A percentile compares a stretch with the other conserved stretches of the same genome.
Evolutionary conservation across 2,329 filamentous ascomycete genomes (phyloP).

Genomic region (Ophiostoma perfectum): DNA sequence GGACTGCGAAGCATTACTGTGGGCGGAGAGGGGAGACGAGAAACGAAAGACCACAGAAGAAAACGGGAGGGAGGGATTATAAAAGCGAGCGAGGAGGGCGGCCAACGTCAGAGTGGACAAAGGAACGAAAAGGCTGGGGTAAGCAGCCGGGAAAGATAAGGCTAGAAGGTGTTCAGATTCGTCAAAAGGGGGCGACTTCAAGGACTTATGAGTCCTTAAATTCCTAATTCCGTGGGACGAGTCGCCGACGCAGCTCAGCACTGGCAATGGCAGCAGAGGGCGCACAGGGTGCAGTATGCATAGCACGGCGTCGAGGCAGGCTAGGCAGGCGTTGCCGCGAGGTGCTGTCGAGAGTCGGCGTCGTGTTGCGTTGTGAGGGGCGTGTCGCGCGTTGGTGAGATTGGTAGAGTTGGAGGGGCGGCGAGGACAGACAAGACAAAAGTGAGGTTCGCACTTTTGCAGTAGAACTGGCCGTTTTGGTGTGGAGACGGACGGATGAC

Average conservation of each 20-base stretch:
- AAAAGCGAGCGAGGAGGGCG: constrained; percentile 2
- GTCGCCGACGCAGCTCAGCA: constrained; percentile 19
- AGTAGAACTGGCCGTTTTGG: not conserved
- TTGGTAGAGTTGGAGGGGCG: not conserved
- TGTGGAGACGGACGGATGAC: constrained; percentile 4
- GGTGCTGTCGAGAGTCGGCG: not conserved
- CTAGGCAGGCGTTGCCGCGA: constrained; percentile 22
- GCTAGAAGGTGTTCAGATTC: not conserved
- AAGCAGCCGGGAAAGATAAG: not conserved
- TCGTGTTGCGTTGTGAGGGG: not conserved
- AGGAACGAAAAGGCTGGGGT: not conserved
- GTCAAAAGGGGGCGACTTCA: not conserved
- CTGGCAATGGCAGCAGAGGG: constrained; percentile 20
- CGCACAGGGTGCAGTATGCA: constrained; percentile 18
- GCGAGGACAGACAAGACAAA: not conserved
- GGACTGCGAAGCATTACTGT: constrained; percentile 27
- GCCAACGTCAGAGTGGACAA: not conserved
- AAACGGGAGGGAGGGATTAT: constrained; percentile 1
- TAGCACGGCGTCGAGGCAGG: constrained; percentile 20
- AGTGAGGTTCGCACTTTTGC: not conserved
- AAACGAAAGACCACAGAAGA: not conserved
- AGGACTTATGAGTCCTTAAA: constrained; percentile 15
- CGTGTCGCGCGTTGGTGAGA: not conserved
- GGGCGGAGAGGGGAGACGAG: not conserved
- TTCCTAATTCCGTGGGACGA: constrained; percentile 22